Evolutionary conservation across 2,329 filamentous ascomycete species (phyloP).

Genomic region (Tolypocladium pustulatum): DNA sequence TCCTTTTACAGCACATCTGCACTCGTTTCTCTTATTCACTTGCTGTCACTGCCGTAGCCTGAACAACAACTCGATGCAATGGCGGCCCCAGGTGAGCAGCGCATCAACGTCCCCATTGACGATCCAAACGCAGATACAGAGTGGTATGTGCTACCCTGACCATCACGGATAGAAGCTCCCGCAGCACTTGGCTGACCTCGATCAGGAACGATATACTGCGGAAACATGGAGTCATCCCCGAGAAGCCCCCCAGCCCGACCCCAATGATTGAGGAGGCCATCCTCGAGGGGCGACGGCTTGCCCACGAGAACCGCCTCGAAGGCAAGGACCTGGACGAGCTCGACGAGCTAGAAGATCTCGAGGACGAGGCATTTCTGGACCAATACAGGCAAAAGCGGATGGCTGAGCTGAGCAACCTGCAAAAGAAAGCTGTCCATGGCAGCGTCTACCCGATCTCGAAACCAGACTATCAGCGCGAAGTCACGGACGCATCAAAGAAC

Average conservation of each 20-base stretch:
- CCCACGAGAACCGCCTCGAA: constrained; percentile 86
- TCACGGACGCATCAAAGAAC: constrained; percentile 78
- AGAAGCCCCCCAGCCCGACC: constrained; percentile 91
- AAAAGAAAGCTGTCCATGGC: constrained; percentile 71
- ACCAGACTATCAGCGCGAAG: constrained; percentile 81
- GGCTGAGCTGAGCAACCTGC: constrained; percentile 65
- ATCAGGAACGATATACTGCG: constrained; percentile 94
- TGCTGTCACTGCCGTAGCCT: neutral
- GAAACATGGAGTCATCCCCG: constrained; percentile 94
- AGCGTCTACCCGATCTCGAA: constrained; percentile 91
- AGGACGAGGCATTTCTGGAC: constrained; percentile 87
- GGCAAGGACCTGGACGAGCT: constrained; percentile 92
- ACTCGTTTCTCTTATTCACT: neutral
- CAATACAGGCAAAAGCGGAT: constrained; percentile 81
- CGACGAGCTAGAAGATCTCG: constrained; percentile 85
- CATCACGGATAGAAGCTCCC: constrained; percentile 10
- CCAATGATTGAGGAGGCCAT: constrained; percentile 95
- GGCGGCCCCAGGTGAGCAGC: constrained; percentile 52
- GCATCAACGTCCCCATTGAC: constrained; percentile 74
- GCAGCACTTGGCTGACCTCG: constrained; percentile 12
- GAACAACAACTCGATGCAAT: constrained; percentile 24
- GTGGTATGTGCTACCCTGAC: constrained; percentile 49
- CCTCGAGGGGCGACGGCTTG: constrained; percentile 67
- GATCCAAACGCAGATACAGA: constrained; percentile 96
- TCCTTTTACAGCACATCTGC: neutral